phyloP scores from a whole-genome alignment of 1,284 basidiomycete species.

The Mycena sp. region DNA sequence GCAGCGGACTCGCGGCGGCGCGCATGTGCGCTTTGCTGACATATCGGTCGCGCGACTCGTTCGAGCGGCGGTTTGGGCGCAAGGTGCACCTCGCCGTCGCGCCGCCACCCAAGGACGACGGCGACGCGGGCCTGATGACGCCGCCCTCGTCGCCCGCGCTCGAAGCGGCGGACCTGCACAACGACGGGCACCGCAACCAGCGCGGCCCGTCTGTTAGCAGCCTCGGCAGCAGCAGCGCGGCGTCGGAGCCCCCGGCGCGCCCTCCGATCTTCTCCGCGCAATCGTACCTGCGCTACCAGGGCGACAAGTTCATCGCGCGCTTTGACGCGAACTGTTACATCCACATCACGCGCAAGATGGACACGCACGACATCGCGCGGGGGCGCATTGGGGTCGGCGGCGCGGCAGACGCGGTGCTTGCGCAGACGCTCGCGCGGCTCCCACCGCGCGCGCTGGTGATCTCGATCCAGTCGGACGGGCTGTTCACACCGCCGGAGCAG shows the following conservation, averaged over 20 bases:
- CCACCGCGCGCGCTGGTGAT: conserved; percentile 87
- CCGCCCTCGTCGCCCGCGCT: conserved; percentile 51
- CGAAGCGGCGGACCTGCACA: conserved; percentile 61
- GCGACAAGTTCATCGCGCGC: conserved; percentile 92
- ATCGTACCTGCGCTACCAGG: conserved; percentile 96
- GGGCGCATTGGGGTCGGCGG: conserved; percentile 51
- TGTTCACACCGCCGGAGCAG: conserved; percentile 93
- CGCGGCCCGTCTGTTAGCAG: conserved; percentile 37
- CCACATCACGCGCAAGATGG: conserved; percentile 96
- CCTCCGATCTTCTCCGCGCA: conserved; percentile 87
- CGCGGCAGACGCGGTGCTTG: conserved; percentile 56
- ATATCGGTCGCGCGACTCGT: conserved; percentile 92
- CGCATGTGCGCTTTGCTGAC: conserved; percentile 96
- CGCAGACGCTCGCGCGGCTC: conserved; percentile 71
- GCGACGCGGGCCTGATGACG: conserved; percentile 41
- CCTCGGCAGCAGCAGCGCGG: conserved; percentile 23
- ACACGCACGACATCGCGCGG: conserved; percentile 92
- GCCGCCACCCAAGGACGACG: conserved; percentile 4
- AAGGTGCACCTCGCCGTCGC: conserved; percentile 64
- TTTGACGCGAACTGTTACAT: conserved; percentile 99
- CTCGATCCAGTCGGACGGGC: conserved; percentile 89
- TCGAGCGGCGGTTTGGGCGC: conserved; percentile 92
- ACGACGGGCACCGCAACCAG: conserved; percentile 79
- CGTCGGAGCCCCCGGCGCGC: conserved; percentile 35
- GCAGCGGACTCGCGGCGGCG: conserved; percentile 89